phyloP scores from a whole-genome alignment of 2,329 filamentous ascomycete genomes.

The Whalleya microplaca region DNA sequence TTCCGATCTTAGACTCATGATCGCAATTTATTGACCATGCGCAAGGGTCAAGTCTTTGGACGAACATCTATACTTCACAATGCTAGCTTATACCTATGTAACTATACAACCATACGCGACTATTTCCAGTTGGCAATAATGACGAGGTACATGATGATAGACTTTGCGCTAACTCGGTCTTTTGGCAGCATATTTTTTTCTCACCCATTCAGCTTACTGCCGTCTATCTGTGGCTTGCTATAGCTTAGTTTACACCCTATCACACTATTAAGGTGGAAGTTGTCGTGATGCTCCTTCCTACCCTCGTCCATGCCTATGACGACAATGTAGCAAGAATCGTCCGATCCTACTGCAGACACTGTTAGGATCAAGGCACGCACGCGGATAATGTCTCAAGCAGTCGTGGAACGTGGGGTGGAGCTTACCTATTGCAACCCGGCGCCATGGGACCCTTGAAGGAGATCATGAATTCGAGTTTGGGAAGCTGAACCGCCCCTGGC shows the following conservation, averaged over 20 bases:
- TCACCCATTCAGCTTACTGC: neutral
- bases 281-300: neutral
- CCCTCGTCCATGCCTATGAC: neutral
- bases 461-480: neutral
- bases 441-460: neutral
- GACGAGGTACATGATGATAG: no score
- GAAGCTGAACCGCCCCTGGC: neutral
- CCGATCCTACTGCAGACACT: neutral
- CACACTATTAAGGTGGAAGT: neutral
- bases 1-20: no score
- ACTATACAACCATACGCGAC: no score
- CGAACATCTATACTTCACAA: no score
- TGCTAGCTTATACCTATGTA: no score
- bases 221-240: neutral
- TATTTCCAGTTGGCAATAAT: no score
- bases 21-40: no score
- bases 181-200: neutral
- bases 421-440: neutral
- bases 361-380: neutral
- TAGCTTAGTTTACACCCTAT: neutral
- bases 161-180: no score
- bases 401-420: neutral
- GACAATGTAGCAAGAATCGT: neutral
- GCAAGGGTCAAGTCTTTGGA: no score
- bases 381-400: no score